phyloP scores from a whole-genome alignment of 352 stramenopile genomes.

The Phytophthora citrophthora region DNA sequence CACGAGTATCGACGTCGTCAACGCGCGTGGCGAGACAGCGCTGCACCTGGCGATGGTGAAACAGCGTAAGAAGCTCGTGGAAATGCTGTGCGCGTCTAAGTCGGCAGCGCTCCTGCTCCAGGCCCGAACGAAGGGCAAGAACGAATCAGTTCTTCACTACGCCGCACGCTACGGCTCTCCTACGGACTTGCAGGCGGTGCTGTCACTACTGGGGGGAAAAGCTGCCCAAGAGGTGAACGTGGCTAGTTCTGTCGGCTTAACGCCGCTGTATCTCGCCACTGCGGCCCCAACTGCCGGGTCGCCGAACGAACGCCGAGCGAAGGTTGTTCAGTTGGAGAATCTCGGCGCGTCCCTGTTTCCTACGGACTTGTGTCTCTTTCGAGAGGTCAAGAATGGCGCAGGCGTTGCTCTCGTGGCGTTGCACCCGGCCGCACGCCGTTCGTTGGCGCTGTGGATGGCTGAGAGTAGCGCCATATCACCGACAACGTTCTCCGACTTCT shows the following conservation, averaged over 20 bases:
- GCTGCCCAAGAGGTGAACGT: slow-evolving; percentile 20
- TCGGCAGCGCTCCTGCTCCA: slow-evolving; percentile 20
- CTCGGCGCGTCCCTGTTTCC: slow-evolving; percentile 26
- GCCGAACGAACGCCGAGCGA: slow-evolving; percentile 19
- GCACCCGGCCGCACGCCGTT: slow-evolving; percentile 24
- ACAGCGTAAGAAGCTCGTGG: slow-evolving; percentile 23
- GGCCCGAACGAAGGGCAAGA: slow-evolving; percentile 26
- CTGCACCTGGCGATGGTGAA: slow-evolving; percentile 44
- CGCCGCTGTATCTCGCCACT: slow-evolving; percentile 33
- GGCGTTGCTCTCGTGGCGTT: slow-evolving; percentile 12
- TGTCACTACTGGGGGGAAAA: slow-evolving; percentile 18
- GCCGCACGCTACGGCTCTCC: slow-evolving; percentile 33
- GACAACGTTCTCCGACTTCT: slow-evolving; percentile 29
- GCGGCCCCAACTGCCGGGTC: slow-evolving; percentile 26
- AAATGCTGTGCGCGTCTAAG: slow-evolving; percentile 27
- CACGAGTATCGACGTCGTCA: slow-evolving; percentile 33
- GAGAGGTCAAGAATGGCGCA: slow-evolving; percentile 18
- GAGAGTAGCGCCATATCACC: slow-evolving; percentile 15
- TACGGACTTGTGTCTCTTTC: slow-evolving; percentile 15
- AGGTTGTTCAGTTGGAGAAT: slow-evolving; percentile 26
- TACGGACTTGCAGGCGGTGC: slow-evolving; percentile 22
- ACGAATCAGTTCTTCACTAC: slow-evolving; percentile 41
- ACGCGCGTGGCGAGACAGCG: slow-evolving; percentile 38
- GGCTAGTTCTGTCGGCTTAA: slow-evolving; percentile 23
- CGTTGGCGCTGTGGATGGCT: slow-evolving; percentile 25